Percentiles rank a stretch among this genome's conserved stretches.
Conservation (phyloP, 257 asterid genomes). For the Ilex asprella region DNA sequence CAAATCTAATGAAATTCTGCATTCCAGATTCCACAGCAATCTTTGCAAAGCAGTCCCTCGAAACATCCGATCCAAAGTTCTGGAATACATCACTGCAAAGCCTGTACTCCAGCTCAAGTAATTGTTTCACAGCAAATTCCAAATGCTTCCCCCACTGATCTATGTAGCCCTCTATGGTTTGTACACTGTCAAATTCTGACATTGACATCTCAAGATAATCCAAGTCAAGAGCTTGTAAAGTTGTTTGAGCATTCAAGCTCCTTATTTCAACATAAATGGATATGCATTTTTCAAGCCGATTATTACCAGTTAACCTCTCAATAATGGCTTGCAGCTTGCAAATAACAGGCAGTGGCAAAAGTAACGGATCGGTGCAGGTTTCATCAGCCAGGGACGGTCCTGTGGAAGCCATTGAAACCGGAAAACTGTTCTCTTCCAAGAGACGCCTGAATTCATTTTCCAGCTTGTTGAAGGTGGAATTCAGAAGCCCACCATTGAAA, state of each 20-base stretch:
- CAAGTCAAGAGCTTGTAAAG: slow-evolving; percentile 72
- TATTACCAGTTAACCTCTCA: slow-evolving; percentile 53
- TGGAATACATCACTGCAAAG: slow-evolving; percentile 77
- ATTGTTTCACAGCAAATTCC: slow-evolving; percentile 81
- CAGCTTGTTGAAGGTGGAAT: slow-evolving; percentile 53
- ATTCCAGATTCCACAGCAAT: slow-evolving; percentile 83
- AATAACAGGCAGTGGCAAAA: slow-evolving; percentile 61
- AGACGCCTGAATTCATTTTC: slow-evolving; percentile 65
- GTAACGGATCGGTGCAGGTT: slow-evolving; percentile 68
- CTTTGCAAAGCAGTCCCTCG: slow-evolving; percentile 75
- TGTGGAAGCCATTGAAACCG: slow-evolving; percentile 58
- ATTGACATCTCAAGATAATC: slow-evolving; percentile 84
- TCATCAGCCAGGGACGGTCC: slow-evolving; percentile 38
- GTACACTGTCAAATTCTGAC: slow-evolving; percentile 72
- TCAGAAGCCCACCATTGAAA: slow-evolving; percentile 85
- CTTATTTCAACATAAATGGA: slow-evolving; percentile 70
- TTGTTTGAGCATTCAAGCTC: slow-evolving; percentile 67
- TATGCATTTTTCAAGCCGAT: slow-evolving; percentile 66
- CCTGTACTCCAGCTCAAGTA: slow-evolving; percentile 78
- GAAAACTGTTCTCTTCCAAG: slow-evolving; percentile 48
- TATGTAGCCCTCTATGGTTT: slow-evolving; percentile 66
- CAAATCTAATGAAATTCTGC: slow-evolving; percentile 78
- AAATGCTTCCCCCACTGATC: slow-evolving; percentile 81
- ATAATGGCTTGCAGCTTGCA: slow-evolving; percentile 74
- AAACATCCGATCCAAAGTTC: slow-evolving; percentile 65